Percentiles rank a stretch among this genome's conserved stretches.
Conservation (phyloP, 331 rosid species). For the Erythrophleum ivorense region DNA sequence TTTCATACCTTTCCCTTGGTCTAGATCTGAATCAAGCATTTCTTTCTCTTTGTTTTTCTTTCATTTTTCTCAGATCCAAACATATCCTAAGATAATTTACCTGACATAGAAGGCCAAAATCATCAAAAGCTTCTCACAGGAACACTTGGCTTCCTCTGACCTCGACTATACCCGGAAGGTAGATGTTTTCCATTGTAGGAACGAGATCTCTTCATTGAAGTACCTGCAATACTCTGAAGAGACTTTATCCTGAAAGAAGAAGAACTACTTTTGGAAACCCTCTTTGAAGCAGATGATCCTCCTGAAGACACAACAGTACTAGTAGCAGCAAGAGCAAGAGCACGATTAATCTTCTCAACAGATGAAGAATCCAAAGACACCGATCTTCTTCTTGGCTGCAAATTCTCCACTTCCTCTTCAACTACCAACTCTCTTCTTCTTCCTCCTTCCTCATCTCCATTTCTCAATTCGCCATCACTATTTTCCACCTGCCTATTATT, state of each 20-base stretch:
- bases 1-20: no score
- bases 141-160: constrained; percentile 47
- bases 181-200: constrained; percentile 47
- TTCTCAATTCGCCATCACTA: constrained; percentile 12
- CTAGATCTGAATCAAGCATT: neutral
- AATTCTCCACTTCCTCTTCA: constrained; percentile 1
- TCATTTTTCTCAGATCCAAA: neutral
- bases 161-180: constrained; percentile 36
- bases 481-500: neutral
- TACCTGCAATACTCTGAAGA: constrained; percentile 41
- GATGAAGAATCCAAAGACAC: constrained; percentile 54
- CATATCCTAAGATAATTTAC: neutral
- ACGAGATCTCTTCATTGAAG: constrained; percentile 49
- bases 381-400: constrained; percentile 51
- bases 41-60: neutral
- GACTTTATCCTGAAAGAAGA: constrained; percentile 48
- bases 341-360: constrained; percentile 46
- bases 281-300: constrained; percentile 26
- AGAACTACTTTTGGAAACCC: constrained; percentile 43
- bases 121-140: constrained; percentile 55
- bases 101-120: neutral
- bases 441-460: constrained; percentile 35
- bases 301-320: neutral
- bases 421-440: constrained; percentile 14
- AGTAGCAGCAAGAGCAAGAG: constrained; percentile 33